Evolutionary conservation across 345 rosid species (phyloP).

Genomic region (Citrus sinensis): DNA sequence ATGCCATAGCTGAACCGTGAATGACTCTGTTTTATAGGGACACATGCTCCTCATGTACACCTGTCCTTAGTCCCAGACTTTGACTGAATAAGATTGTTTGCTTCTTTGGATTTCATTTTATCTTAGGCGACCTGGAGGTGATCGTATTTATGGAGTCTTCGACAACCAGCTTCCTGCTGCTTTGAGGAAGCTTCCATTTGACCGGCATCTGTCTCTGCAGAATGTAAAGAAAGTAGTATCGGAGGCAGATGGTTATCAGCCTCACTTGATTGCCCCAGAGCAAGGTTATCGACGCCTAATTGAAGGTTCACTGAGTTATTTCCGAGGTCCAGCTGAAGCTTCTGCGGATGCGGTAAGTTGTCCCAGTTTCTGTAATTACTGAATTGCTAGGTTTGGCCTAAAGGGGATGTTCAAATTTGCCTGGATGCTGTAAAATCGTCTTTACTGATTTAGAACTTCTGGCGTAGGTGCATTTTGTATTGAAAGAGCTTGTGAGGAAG

Average conservation of each 20-base stretch:
- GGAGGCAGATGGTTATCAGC: constrained; percentile 89
- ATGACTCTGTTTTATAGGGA: background rate
- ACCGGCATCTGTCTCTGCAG: constrained; percentile 77
- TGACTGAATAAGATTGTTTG: background rate
- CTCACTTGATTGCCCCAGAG: constrained; percentile 85
- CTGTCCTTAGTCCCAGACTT: background rate
- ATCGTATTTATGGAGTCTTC: constrained; percentile 77
- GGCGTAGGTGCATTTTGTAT: constrained; percentile 66
- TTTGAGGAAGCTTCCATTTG: constrained; percentile 80
- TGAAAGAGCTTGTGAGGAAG: constrained; percentile 80
- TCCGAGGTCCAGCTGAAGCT: constrained; percentile 88
- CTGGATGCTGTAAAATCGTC: too few relatives aligned
- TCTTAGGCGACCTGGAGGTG: constrained; percentile 80
- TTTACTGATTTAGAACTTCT: background rate
- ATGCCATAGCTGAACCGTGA: background rate
- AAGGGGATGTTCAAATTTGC: background rate
- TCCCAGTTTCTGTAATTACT: constrained; percentile 1
- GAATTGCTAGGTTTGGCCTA: background rate
- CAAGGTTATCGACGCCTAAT: constrained; percentile 79
- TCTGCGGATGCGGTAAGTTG: constrained; percentile 80
- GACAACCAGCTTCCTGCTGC: constrained; percentile 93
- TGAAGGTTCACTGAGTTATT: constrained; percentile 62
- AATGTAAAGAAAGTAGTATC: constrained; percentile 73
- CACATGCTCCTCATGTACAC: background rate
- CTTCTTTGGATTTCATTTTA: background rate